Base-by-base conservation (phyloP, 202 grass and related monocot genomes). In the Setaria italica region DNA sequence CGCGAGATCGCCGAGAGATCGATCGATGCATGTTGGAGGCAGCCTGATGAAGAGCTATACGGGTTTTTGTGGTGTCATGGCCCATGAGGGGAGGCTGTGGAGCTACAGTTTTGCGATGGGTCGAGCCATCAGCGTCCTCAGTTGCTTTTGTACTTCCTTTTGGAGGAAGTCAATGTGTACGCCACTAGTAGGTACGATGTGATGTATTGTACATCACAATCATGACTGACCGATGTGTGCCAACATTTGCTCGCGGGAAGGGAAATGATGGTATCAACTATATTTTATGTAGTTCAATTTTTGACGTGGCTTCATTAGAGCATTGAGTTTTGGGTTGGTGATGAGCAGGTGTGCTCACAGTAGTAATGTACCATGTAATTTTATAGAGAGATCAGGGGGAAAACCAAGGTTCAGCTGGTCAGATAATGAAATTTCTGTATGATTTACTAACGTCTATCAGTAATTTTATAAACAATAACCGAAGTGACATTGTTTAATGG, bases 1-100 rank as follows among this genome's bases (percentile, higher is more conserved):
- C 7, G 9, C 53, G 63, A 80, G 72, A 58, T 76, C 70, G 42
- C 41, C 46, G 67, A 47, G 77, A 81, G 59, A 74, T 62, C 30
- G 59, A 74, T 62, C 30, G 20, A 21, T 13, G n/a, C 15, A n/a
- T 35, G 37, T 14, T 62, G 41, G 46, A 64, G n/a, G 25, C 25
- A 25, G 25, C 25, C 25, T 25, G 25, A 25, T 25, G 25, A 25
- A 25, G 25, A 25, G 25, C 25, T 25, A 25, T 25, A 25, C 25
- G 25, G 25, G 25, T 25, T 25, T 25, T 25, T 25, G 25, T 0
- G 42, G 37, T 56, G 20, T n/a, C 34, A 34, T 53, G 32, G 60
- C 3, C 17, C 56, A 48, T 8, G 41, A 11, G 25, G 39, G 65
- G 20, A 62, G 32, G 37, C 16, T 63, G 73, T 77, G 41, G 46